A percentile compares a stretch with the other conserved stretches of the same genome.
Conservation (phyloP, 352 stramenopile species). For the Phytophthora agathidicida region DNA sequence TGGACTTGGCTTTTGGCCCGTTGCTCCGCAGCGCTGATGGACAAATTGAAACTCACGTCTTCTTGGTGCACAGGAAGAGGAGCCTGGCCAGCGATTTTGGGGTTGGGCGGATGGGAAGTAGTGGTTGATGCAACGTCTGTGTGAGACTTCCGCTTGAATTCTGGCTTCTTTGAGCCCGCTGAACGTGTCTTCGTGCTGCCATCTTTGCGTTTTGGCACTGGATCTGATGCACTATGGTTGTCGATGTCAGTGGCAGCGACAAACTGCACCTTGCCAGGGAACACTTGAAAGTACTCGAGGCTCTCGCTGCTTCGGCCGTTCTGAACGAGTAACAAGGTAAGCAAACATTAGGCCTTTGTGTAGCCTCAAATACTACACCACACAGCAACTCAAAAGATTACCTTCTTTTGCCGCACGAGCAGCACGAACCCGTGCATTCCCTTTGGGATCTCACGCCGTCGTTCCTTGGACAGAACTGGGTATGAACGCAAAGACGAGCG, state of each 20-base stretch:
- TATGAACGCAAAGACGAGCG: constrained; percentile 57
- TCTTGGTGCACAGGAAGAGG: constrained; percentile 54
- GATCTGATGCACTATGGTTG: background rate
- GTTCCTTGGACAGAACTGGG: constrained; percentile 61
- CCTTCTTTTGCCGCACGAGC: constrained; percentile 71
- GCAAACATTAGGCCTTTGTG: too few relatives aligned
- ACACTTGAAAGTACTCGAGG: constrained; percentile 66
- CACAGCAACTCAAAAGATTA: too few relatives aligned
- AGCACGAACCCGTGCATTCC: constrained; percentile 63
- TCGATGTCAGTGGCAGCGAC: constrained; percentile 11
- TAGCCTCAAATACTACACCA: too few relatives aligned
- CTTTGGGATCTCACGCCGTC: constrained; percentile 64
- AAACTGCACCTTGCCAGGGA: constrained; percentile 34
- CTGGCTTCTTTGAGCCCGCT: background rate
- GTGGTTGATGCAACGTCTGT: background rate
- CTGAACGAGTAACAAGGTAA: constrained; percentile 36
- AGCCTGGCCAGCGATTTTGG: constrained; percentile 11
- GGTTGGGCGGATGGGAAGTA: background rate
- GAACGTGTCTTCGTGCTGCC: background rate
- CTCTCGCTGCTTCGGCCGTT: constrained; percentile 69
- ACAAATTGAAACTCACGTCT: constrained; percentile 79
- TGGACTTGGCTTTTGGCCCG: constrained; percentile 64
- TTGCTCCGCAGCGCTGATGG: constrained; percentile 64
- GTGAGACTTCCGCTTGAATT: constrained; percentile 14
- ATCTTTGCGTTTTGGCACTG: constrained; percentile 3